Evolutionary conservation across 148 eudicot species (phyloP), one percentile per base, ranked within the genome.

Genomic region (Rhododendron vialii): DNA sequence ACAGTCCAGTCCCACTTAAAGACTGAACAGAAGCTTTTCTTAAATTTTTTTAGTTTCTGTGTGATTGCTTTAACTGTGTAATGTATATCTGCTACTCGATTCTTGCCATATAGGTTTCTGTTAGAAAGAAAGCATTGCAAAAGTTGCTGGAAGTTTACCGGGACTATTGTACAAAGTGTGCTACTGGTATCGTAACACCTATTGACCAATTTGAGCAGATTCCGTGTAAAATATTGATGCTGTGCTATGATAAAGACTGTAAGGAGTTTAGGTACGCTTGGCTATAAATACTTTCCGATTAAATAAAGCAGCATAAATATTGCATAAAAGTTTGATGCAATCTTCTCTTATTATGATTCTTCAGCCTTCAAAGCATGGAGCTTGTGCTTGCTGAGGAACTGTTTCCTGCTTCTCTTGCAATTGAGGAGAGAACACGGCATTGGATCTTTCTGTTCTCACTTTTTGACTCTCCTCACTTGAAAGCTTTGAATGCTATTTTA

Each of bases 121-220:
- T 97, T 82, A 93, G 98, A 90, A 93, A 94, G 90, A 95, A 90
- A 89, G 95, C 96, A 84, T 87, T 95, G 86, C 88, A 91, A 78
- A 94, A 93, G 91, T 84, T 97, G 90, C 88, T 95, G 67, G 96
- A 93, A 87, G 93, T 97, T 55, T 97, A 97, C 83, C 95, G 90
- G 83, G 92, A 92, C 57, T 97, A 97, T 89, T 97, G 99, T 90
- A 88, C 85, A 69, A 93, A 89, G 90, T 91, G 94, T 89, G 90
- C 88, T 82, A 92, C 82, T 86, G 95, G 88, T 82, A 88, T 89
- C 41, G 84, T 95, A 88, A 53, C 71, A 67, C 88, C 91, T 65
- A 87, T 86, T 84, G 91, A 90, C 75, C 83, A 83, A 78, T 93
- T 90, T 84, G 98, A 97, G 89, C 95, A 94, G 87, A 97, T 97